Conservation (phyloP, 2,329 filamentous ascomycete species). For the Fusarium beomiforme region DNA sequence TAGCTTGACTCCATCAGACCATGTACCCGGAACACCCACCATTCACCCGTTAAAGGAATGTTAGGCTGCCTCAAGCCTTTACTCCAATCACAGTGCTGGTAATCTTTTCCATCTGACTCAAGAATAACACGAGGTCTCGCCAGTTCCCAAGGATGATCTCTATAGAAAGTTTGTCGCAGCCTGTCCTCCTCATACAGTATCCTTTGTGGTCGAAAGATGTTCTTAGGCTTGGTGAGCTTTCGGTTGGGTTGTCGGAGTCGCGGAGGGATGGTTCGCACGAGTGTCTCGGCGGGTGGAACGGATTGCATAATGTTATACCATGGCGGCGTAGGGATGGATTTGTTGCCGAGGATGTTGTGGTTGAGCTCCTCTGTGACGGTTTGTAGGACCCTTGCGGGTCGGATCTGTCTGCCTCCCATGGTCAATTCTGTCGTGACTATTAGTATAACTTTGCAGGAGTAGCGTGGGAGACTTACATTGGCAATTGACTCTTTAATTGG, state of each 20-base stretch:
- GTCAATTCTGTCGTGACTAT: slow-evolving; percentile 20
- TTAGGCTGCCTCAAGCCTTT: slow-evolving; percentile 76
- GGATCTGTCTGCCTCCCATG: slow-evolving; percentile 58
- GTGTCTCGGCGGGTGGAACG: slow-evolving; percentile 67
- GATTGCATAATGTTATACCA: slow-evolving; percentile 64
- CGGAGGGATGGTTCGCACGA: slow-evolving; percentile 63
- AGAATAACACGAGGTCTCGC: slow-evolving; percentile 86
- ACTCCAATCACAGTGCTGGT: slow-evolving; percentile 81
- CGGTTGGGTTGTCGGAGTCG: slow-evolving; percentile 54
- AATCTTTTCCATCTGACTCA: slow-evolving; percentile 86
- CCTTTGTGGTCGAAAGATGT: slow-evolving; percentile 81
- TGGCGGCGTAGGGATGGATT: slow-evolving; percentile 50
- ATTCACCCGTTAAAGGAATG: slow-evolving; percentile 78
- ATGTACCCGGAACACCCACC: slow-evolving; percentile 19
- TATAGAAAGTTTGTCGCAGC: slow-evolving; percentile 84
- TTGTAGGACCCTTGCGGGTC: slow-evolving; percentile 59
- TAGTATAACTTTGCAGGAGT: not conserved
- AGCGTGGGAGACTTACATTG: slow-evolving; percentile 13
- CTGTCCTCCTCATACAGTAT: slow-evolving; percentile 86
- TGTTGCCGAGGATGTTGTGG: slow-evolving; percentile 51
- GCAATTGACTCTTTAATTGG: slow-evolving; percentile 35
- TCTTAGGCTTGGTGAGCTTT: slow-evolving; percentile 68
- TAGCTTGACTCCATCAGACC: slow-evolving; percentile 11
- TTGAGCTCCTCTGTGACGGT: slow-evolving; percentile 56
- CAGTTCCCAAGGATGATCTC: slow-evolving; percentile 96